Percentiles rank a stretch among this genome's conserved stretches.
These are phyloP conservation scores for Geranium rotundifolium DNA, from an alignment of 345 rosid genomes.

Conservation along the genomic window DNA sequence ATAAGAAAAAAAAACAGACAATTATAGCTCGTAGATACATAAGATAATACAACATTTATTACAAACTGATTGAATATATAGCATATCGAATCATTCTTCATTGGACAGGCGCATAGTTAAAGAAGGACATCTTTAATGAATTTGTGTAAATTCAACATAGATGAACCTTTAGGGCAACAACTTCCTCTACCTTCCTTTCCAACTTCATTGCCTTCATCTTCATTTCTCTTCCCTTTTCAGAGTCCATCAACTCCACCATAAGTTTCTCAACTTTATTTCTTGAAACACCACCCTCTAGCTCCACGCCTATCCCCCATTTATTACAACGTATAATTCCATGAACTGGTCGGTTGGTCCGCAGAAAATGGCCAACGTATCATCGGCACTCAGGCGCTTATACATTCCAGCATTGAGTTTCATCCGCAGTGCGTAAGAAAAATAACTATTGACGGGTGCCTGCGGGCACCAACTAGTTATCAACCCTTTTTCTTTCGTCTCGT, in stretches of 20 bases:
- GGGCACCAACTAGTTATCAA: constrained; percentile 27
- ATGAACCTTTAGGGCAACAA: constrained; percentile 5
- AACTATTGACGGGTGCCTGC: constrained; percentile 40
- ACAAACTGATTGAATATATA: no score
- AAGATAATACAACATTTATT: no score
- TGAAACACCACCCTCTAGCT: constrained; percentile 14
- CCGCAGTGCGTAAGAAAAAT: constrained; percentile 63
- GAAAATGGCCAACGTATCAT: constrained; percentile 65
- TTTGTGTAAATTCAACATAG: constrained; percentile 7
- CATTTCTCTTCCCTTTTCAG: constrained; percentile 6
- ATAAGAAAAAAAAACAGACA: no score
- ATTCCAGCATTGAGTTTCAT: constrained; percentile 77
- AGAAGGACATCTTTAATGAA: constrained; percentile 8
- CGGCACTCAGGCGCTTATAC: constrained; percentile 45
- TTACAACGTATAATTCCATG: constrained; percentile 43
- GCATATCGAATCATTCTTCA: no score
- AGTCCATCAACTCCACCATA: constrained; percentile 15
- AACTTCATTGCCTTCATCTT: constrained; percentile 8
- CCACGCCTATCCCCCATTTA: constrained; percentile 56
- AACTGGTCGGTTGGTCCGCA: constrained; percentile 51
- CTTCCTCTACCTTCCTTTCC: constrained; percentile 11
- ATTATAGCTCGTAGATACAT: no score
- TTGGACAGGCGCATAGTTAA: no score
- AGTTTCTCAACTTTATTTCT: constrained; percentile 11
- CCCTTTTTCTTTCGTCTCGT: constrained; percentile 9